Evolutionary conservation across 805 yeast species (phyloP).

Genomic region (Kodamaea laetipori): DNA sequence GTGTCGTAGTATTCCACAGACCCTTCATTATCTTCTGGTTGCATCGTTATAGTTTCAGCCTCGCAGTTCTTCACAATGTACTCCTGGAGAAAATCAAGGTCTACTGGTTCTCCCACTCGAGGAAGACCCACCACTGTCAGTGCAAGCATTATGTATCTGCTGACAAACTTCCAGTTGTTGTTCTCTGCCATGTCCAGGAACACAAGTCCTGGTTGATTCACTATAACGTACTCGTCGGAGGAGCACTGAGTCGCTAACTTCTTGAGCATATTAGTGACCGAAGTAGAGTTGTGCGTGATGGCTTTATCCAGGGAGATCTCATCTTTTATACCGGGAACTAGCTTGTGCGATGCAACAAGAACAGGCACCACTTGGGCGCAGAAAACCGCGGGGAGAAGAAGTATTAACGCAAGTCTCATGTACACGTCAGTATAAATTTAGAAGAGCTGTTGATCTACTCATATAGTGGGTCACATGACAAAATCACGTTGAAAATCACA

Average conservation of each 20-base stretch:
- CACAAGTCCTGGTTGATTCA: slow-evolving; percentile 42
- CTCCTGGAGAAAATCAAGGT: slow-evolving; percentile 45
- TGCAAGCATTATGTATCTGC: slow-evolving; percentile 54
- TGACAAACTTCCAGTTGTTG: slow-evolving; percentile 48
- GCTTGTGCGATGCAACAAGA: slow-evolving; percentile 41
- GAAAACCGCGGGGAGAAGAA: slow-evolving; percentile 11
- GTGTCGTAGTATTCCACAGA: slow-evolving; percentile 63
- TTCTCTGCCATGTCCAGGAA: slow-evolving; percentile 29
- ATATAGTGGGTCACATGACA: not conserved
- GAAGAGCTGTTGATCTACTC: too few relatives aligned
- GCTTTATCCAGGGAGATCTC: slow-evolving; percentile 25
- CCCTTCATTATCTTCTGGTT: slow-evolving; percentile 45
- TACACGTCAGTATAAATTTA: too few relatives aligned
- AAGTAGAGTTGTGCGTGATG: slow-evolving; percentile 23
- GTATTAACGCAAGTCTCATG: not conserved
- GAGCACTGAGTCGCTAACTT: slow-evolving; percentile 40
- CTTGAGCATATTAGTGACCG: slow-evolving; percentile 38
- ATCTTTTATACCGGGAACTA: slow-evolving; percentile 32
- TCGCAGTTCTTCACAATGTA: slow-evolving; percentile 52
- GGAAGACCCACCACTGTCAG: slow-evolving; percentile 66
- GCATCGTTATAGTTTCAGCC: slow-evolving; percentile 44
- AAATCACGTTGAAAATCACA: not conserved
- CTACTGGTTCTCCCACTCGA: slow-evolving; percentile 42
- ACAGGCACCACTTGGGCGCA: slow-evolving; percentile 30
- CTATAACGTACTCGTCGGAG: slow-evolving; percentile 39